Conservation (phyloP, 1,284 basidiomycete species). For the Singerocomus inundabilis region DNA sequence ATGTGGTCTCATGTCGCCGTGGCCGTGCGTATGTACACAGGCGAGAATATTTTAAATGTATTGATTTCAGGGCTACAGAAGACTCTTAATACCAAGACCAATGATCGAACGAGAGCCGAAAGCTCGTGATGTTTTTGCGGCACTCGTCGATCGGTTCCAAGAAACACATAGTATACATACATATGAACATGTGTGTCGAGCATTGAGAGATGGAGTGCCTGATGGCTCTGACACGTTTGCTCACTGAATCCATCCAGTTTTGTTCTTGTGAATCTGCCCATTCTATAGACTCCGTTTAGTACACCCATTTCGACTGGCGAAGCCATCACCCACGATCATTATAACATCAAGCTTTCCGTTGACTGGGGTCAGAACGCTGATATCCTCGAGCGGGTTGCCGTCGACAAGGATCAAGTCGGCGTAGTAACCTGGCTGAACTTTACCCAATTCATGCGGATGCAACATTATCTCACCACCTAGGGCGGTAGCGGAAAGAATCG, state of each 20-base stretch:
- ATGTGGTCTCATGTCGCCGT: too few relatives aligned
- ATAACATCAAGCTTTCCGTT: slow-evolving; percentile 32
- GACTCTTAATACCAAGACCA: background rate
- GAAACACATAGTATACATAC: background rate
- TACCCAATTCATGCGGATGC: slow-evolving; percentile 35
- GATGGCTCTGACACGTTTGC: background rate
- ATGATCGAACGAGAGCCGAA: background rate
- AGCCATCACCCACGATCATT: slow-evolving; percentile 24
- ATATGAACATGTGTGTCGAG: background rate
- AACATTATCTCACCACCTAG: slow-evolving; percentile 38
- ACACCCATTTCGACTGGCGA: background rate
- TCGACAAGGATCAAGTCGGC: slow-evolving; percentile 36
- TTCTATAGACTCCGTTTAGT: slow-evolving; percentile 22
- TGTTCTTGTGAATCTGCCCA: slow-evolving; percentile 27
- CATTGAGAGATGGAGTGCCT: background rate
- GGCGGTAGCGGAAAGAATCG: slow-evolving; percentile 36
- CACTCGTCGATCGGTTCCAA: background rate
- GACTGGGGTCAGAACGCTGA: slow-evolving; percentile 28
- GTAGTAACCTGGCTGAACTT: slow-evolving; percentile 37
- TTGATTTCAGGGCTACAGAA: background rate
- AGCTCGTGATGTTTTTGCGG: too few relatives aligned
- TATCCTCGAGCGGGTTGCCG: slow-evolving; percentile 36
- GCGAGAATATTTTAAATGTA: background rate
- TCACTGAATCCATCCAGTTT: background rate
- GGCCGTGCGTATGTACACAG: background rate